Base-by-base conservation (phyloP, 495 filamentous ascomycete species). In the Pseudomonodictys pantanalensis region DNA sequence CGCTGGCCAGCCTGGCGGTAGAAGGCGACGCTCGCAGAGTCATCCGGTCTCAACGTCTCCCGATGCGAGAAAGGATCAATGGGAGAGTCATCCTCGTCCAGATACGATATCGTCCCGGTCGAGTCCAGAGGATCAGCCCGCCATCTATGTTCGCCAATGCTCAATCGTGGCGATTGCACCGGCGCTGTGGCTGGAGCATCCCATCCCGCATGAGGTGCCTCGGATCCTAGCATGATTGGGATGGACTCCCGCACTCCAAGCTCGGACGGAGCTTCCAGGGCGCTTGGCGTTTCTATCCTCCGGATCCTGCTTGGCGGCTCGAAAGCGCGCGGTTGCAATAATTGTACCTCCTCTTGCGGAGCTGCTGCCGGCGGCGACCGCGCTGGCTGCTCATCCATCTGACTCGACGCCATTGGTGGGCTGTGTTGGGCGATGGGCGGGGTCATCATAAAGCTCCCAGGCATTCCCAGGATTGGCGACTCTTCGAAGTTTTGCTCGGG, bases 381-480 rank as follows among this genome's bases (percentile, higher is more conserved):
- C 77, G 79, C 32, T 77, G 77, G 54, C 79, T 77, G 28, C 72
- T 72, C 76, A 80, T 80, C 4, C 82, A 78, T 22, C 81, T 78
- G 53, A 67, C 77, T 38, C 81, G 60, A 5, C 82, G 57, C 42
- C 76, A 78, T n/a, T 73, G 73, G 54, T 79, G 75, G 17, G 73
- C 75, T 7, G 62, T 81, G 80, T 7, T 78, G 80, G n/a, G 69
- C 74, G 9, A 88, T 78, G 22, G 69, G 57, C 23, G 53, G 58
- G 24, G 70, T 68, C 49, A 50, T 55, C 29, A 72, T 71, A 51
- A 84, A 83, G 41, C 77, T 78, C 30, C 80, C 81, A 10, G 84
- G 82, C 47, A 86, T 81, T 11, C 89, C 89, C 23, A 93, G 72
- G 9, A 73, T 55, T 3, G 71, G 73, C 39, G 72, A 90, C 60